Percentiles rank a stretch among this genome's conserved stretches.
Evolutionary conservation across 257 asterid species (phyloP).

Genomic region (Solanum ossicruentum): DNA sequence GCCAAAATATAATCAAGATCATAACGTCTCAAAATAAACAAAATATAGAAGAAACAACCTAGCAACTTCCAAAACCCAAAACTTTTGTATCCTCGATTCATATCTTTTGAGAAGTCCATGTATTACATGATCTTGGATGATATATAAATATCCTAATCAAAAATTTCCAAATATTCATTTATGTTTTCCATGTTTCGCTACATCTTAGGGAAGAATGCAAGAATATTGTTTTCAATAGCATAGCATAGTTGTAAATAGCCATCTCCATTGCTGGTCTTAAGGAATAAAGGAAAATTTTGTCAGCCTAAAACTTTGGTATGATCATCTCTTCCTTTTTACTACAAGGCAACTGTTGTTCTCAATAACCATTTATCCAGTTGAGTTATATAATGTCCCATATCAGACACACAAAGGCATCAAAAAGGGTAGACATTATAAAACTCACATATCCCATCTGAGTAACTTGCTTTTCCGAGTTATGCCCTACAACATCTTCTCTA

Average conservation of each 20-base stretch:
- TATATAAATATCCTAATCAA: background rate
- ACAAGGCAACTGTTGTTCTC: background rate
- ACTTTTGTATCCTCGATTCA: background rate
- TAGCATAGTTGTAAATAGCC: background rate
- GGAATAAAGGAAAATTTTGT: background rate
- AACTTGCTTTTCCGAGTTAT: background rate
- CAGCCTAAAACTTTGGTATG: background rate
- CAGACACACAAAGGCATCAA: background rate
- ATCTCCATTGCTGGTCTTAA: background rate
- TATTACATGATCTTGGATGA: background rate
- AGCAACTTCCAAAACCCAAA: background rate
- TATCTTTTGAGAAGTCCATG: background rate
- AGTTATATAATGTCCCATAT: background rate
- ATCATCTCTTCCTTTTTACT: background rate
- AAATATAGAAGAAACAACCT: background rate
- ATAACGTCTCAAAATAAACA: background rate
- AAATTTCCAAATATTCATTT: background rate
- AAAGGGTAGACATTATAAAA: background rate
- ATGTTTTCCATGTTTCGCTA: background rate
- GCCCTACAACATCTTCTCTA: background rate
- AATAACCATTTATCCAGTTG: background rate
- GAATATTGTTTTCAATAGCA: background rate
- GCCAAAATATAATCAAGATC: background rate
- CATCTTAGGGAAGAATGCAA: background rate
- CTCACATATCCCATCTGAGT: background rate